Evolutionary conservation across 306 rosid genomes (phyloP).

Genomic region (Chamaecrista fasciculata): DNA sequence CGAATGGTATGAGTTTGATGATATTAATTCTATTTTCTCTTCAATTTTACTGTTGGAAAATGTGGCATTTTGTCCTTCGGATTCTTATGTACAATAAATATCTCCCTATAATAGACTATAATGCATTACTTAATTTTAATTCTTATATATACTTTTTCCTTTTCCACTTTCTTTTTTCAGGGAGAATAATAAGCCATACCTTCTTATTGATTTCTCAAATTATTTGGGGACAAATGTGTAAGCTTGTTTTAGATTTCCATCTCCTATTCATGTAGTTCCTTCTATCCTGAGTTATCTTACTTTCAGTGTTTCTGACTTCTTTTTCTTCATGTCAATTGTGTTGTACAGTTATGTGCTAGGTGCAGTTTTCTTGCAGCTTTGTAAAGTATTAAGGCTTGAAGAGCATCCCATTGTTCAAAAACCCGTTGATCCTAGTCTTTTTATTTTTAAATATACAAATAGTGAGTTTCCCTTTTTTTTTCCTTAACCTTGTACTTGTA

Average conservation of each 20-base stretch:
- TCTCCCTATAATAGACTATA: no score
- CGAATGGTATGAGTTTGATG: not conserved
- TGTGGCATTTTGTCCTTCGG: no score
- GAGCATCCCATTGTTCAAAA: constrained; percentile 68
- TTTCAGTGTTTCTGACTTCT: constrained; percentile 25
- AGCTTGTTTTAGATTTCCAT: constrained; percentile 18
- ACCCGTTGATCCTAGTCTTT: constrained; percentile 83
- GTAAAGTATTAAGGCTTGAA: constrained; percentile 59
- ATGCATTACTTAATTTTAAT: no score
- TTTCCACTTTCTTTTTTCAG: no score
- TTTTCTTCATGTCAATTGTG: constrained; percentile 20
- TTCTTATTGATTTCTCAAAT: constrained; percentile 85
- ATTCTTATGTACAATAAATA: no score
- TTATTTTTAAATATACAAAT: constrained; percentile 57
- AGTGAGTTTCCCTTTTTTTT: constrained; percentile 48
- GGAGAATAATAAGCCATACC: constrained; percentile 61
- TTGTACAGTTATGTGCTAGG: constrained; percentile 72
- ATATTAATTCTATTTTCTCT: not conserved
- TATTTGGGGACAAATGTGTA: constrained; percentile 60
- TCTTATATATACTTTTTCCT: no score
- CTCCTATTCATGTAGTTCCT: not conserved
- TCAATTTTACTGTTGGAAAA: constrained; percentile 15
- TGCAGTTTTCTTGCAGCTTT: constrained; percentile 79
- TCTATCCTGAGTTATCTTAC: constrained; percentile 7
- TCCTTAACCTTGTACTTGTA: no score